Evolutionary conservation across 1,284 basidiomycete species (phyloP).

Genomic region (Mycena sp.): DNA sequence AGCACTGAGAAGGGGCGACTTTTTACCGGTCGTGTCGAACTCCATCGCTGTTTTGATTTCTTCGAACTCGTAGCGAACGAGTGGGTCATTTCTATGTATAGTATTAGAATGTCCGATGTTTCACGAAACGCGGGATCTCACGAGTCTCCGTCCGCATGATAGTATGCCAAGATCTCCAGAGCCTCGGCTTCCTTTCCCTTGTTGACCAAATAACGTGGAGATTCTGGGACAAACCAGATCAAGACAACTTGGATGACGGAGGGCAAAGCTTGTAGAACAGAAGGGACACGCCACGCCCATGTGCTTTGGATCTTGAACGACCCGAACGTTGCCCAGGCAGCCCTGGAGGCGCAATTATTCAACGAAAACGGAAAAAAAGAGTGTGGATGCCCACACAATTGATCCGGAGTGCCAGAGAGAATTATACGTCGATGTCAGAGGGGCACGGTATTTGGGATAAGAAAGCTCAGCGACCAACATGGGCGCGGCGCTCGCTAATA

Average conservation of each 20-base stretch:
- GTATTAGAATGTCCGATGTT: no score
- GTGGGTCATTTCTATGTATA: constrained; percentile 67
- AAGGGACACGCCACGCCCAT: constrained; percentile 72
- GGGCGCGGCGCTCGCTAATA: constrained; percentile 67
- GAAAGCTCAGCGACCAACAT: constrained; percentile 81
- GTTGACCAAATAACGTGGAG: constrained; percentile 66
- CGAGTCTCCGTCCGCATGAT: constrained; percentile 63
- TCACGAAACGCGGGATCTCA: no score
- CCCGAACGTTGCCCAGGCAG: constrained; percentile 77
- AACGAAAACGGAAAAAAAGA: constrained; percentile 14
- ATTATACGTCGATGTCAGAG: constrained; percentile 77
- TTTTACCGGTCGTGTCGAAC: constrained; percentile 58
- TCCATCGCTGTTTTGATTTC: constrained; percentile 80
- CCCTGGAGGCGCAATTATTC: constrained; percentile 46
- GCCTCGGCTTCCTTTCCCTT: constrained; percentile 61
- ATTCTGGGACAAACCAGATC: constrained; percentile 67
- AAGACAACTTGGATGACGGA: constrained; percentile 63
- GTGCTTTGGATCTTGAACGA: constrained; percentile 60
- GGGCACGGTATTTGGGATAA: constrained; percentile 80
- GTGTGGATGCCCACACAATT: constrained; percentile 60
- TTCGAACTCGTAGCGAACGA: constrained; percentile 78
- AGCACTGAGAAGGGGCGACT: background rate
- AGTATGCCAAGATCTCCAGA: constrained; percentile 58
- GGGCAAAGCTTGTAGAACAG: constrained; percentile 67
- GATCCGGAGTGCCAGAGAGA: constrained; percentile 82